A percentile compares a stretch with the other conserved stretches of the same genome.
phyloP scores from a whole-genome alignment of 1,139 yeast species.

The Saccharomyces hybrid region DNA sequence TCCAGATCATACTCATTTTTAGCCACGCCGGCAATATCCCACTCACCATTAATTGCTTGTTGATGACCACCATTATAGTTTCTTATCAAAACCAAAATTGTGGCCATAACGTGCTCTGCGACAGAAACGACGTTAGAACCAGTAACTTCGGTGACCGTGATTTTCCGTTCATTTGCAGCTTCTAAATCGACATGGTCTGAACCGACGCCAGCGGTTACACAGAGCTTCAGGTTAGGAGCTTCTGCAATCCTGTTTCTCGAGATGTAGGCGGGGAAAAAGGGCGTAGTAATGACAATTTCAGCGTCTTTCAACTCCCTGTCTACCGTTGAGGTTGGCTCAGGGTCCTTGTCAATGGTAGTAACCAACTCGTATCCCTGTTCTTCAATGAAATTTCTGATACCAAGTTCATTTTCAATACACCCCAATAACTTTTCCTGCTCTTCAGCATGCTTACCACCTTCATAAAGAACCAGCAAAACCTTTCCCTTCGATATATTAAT shows the following conservation, averaged over 20 bases:
- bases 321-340: constrained; percentile 44
- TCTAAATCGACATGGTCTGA: constrained; percentile 72
- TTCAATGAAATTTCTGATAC: constrained; percentile 59
- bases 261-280: constrained; percentile 78
- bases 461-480: constrained; percentile 50
- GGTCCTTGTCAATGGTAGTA: constrained; percentile 64
- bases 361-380: constrained; percentile 60
- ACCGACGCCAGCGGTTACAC: constrained; percentile 81
- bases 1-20: constrained; percentile 69
- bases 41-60: constrained; percentile 50
- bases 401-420: constrained; percentile 68
- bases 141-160: constrained; percentile 62
- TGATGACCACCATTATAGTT: constrained; percentile 77
- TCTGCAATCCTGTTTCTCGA: constrained; percentile 56
- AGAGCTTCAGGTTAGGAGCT: constrained; percentile 66
- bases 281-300: constrained; percentile 72
- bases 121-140: constrained; percentile 77
- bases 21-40: constrained; percentile 58
- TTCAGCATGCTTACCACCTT: constrained; percentile 49
- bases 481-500: constrained; percentile 22
- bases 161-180: constrained; percentile 57
- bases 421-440: constrained; percentile 61
- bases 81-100: constrained; percentile 62
- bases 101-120: constrained; percentile 76
- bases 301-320: constrained; percentile 64